Evolutionary conservation across 2,329 filamentous ascomycete genomes (phyloP).

Genomic region (Coleophoma eucalyptorum): DNA sequence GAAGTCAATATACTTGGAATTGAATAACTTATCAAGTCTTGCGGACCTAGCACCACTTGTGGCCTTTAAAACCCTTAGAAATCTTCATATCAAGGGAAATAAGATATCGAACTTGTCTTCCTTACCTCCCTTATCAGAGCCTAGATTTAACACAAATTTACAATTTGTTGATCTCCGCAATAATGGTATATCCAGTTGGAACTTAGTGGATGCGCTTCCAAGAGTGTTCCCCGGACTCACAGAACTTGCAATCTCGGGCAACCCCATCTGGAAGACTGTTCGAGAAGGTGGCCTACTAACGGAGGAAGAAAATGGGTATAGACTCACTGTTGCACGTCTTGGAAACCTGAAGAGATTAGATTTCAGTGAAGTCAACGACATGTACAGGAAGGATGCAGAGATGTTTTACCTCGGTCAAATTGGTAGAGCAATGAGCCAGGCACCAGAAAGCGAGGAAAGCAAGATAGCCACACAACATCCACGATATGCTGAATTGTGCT

Average conservation of each 20-base stretch:
- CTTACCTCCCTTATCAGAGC: neutral
- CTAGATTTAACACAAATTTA: constrained; percentile 17
- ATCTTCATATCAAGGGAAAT: constrained; percentile 74
- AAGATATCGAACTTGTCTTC: constrained; percentile 49
- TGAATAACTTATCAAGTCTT: constrained; percentile 63
- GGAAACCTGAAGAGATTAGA: constrained; percentile 66
- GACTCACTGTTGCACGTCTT: constrained; percentile 80
- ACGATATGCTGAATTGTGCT: constrained; percentile 71
- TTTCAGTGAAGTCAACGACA: constrained; percentile 64
- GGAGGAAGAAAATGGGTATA: constrained; percentile 76
- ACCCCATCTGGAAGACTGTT: constrained; percentile 66
- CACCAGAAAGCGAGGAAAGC: constrained; percentile 47
- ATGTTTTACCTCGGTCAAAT: constrained; percentile 90
- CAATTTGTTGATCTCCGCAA: constrained; percentile 68
- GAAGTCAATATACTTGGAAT: constrained; percentile 65
- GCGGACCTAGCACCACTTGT: constrained; percentile 52
- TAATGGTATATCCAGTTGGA: constrained; percentile 67
- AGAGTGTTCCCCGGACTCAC: constrained; percentile 67
- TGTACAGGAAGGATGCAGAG: constrained; percentile 83
- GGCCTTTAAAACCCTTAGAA: constrained; percentile 47
- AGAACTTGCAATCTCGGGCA: constrained; percentile 77
- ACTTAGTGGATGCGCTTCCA: constrained; percentile 67
- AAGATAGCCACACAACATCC: constrained; percentile 62
- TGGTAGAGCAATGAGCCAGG: constrained; percentile 65
- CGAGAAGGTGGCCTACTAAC: constrained; percentile 35